Evolutionary conservation across 352 stramenopile genomes (phyloP).

Genomic region (Globisporangium ultimum): DNA sequence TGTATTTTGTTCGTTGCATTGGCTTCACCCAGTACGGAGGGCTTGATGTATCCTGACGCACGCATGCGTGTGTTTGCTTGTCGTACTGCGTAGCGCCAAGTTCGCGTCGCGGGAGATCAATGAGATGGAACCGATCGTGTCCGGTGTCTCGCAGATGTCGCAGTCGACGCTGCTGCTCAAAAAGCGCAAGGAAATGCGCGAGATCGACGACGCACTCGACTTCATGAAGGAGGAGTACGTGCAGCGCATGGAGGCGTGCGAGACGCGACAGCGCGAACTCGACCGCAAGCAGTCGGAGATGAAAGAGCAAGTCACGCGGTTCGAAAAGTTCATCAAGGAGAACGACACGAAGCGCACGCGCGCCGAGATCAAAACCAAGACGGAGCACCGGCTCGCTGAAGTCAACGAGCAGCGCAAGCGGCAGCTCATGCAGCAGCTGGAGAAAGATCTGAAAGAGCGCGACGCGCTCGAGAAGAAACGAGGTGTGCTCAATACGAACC

Average conservation of each 20-base stretch:
- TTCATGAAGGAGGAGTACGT: constrained; percentile 93
- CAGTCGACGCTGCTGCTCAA: constrained; percentile 91
- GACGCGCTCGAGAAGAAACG: constrained; percentile 76
- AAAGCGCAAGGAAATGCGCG: constrained; percentile 92
- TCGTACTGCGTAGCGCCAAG: constrained; percentile 23
- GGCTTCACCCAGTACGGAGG: not conserved
- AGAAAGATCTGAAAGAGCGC: constrained; percentile 65
- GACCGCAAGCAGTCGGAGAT: constrained; percentile 89
- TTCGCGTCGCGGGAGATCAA: constrained; percentile 53
- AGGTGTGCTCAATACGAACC: constrained; percentile 9
- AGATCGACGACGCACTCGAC: constrained; percentile 89
- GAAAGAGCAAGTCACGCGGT: constrained; percentile 88
- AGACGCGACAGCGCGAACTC: constrained; percentile 74
- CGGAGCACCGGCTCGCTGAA: constrained; percentile 68
- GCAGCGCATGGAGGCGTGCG: constrained; percentile 85
- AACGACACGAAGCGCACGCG: constrained; percentile 89
- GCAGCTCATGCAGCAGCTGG: constrained; percentile 62
- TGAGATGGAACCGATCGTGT: constrained; percentile 76
- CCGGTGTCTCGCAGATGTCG: constrained; percentile 83
- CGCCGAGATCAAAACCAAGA: constrained; percentile 88
- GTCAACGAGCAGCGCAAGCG: constrained; percentile 78
- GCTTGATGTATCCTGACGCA: not conserved
- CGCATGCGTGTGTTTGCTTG: not conserved
- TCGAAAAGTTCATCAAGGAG: constrained; percentile 94
- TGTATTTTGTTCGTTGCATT: not conserved